Base-by-base conservation (phyloP, 2,329 filamentous ascomycete genomes). In the Phyllosticta citriasiana region DNA sequence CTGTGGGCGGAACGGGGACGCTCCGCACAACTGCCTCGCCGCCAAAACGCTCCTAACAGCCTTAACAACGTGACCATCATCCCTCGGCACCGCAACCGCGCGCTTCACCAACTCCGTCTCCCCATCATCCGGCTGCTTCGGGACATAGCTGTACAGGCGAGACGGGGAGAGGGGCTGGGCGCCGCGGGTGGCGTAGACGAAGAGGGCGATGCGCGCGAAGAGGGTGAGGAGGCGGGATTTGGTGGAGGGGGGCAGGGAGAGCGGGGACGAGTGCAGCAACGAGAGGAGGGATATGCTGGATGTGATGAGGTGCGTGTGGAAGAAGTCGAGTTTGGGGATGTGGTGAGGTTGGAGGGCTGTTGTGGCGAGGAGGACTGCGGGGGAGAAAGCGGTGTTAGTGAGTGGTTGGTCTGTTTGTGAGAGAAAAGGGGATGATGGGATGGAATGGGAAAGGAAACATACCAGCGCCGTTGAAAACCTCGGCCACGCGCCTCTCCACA, bases 51-150 rank as follows among this genome's bases (percentile, higher is more conserved):
- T 86, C 33, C 91, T 79, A 7, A 87, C 79, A 4, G 95, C 75
- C 73, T 97, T 97, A 59, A 86, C 79, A 9, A 84, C 80, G 74
- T 97, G 93, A 0, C 92, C 91, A 72, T 97, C 91, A 66, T 96
- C 92, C 0, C 80, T 69, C 10, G 25, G 22, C 24, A 78, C 69
- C 40, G 67, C 66, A 59, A 79, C 79, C 57, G 74, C 81, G 57
- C 71, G 77, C 63, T 73, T 69, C 63, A 80, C 76, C 53, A 81
- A 68, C 22, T 68, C 73, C 52, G 73, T 73, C 81, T 78, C 80
- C 26, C 40, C 2, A 68, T 66, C 3, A 68, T 66, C 55, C 77
- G 74, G 47, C 4, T 30, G 19, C 25, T 30, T 40, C 4, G 52
- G 24, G 10, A 4, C 19, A 22, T 62, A 59, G 14, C 27, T 25